Base-by-base conservation (phyloP, 176 grass and related monocot genomes). In the Calamus simplicifolius region DNA sequence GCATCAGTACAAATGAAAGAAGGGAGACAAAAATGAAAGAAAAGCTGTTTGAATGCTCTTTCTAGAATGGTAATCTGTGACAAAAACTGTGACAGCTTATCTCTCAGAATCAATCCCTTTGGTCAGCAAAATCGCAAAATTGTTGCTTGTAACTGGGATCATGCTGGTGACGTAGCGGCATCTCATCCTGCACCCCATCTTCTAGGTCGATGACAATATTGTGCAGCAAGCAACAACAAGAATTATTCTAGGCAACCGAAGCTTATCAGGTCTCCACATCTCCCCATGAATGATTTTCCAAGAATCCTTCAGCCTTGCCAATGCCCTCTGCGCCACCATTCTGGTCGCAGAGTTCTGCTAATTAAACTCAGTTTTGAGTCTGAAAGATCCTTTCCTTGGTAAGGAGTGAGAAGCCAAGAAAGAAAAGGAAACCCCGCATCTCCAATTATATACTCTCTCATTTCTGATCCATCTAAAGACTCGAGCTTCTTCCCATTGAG, bases 381-480 rank as follows among this genome's bases (percentile, higher is more conserved):
- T 5, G 75, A 57, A 5, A 77, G 66, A 57, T 57, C 80, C 0
- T 73, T 72, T 7, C 55, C 81, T 72, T 75, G 72, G 73, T 85
- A 95, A 3, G 89, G 89, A 19, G 85, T 89, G 55, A 95, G 81
- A 18, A 95, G 72, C 89, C 85, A 89, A 27, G 85, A 79, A 73
- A 95, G 81, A 4, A 95, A 75, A 52, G 89, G 85, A 52, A 82
- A 89, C 29, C 78, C 80, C 25, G 68, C 52, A 67, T 85, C 89
- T 54, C 89, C 85, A 51, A 89, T 69, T 6, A 95, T 82, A 61
- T 95, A 95, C 58, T 95, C 85, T 62, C 79, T 80, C 6, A 80
- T 49, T 49, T 71, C 7, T 56, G 78, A 85, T n/a, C 71, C 70
- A 29, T 75, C 75, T 56, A 58, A 74, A 73, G 85, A 69, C 48